Percentiles rank a stretch among this genome's conserved stretches.
phyloP scores from a whole-genome alignment of 345 rosid species.

The Crucihimalaya himalaica region DNA sequence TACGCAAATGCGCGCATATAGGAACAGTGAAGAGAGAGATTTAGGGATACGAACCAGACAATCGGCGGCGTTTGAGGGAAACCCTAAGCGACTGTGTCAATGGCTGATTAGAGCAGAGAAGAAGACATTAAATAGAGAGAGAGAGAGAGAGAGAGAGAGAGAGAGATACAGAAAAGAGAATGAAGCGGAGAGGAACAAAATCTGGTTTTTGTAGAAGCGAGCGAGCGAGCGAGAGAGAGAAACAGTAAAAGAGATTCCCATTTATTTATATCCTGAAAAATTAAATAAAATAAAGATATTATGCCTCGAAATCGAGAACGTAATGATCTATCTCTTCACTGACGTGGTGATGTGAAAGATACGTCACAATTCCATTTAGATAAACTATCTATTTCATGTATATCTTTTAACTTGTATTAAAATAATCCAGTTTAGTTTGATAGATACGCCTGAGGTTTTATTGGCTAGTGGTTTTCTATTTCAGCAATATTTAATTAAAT shows the following conservation, averaged over 20 bases:
- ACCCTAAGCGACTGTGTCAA: background rate
- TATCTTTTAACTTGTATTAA: background rate
- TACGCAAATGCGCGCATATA: constrained; percentile 14
- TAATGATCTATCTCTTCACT: constrained; percentile 22
- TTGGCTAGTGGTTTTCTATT: background rate
- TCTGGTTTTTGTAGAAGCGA: constrained; percentile 25
- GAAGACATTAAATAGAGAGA: background rate
- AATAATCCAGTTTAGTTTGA: background rate
- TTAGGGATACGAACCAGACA: constrained; percentile 28
- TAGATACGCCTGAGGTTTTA: background rate
- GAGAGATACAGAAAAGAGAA: background rate
- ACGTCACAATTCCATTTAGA: background rate
- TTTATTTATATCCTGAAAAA: constrained; percentile 3
- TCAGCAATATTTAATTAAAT: background rate
- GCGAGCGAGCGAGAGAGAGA: background rate
- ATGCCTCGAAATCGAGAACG: constrained; percentile 22
- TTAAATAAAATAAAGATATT: background rate
- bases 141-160: background rate
- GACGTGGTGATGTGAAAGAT: constrained; percentile 38
- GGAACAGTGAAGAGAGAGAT: background rate
- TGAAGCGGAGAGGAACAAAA: background rate
- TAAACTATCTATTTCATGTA: background rate
- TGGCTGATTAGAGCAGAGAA: constrained; percentile 9
- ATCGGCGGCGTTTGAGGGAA: constrained; percentile 10
- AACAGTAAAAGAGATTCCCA: background rate